These are phyloP conservation scores for Chaetomium sp. DNA, from an alignment of 2,329 filamentous ascomycete genomes.

Conservation along the genomic window DNA sequence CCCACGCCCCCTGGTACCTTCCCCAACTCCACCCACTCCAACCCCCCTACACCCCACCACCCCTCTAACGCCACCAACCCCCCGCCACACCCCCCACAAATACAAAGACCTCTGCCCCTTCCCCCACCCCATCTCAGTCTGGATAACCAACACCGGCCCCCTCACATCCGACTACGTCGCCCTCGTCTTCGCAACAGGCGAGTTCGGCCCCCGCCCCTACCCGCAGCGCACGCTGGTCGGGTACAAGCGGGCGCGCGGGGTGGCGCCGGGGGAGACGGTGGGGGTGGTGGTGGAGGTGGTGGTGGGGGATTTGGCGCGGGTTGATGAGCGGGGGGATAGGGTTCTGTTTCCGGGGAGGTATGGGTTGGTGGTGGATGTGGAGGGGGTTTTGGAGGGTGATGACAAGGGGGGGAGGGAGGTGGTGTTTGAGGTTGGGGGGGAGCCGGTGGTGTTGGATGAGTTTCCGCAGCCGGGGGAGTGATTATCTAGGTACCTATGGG, in stretches of 20 bases:
- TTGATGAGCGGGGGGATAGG: slow-evolving; percentile 52
- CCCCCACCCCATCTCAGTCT: slow-evolving; percentile 38
- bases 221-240: slow-evolving; percentile 56
- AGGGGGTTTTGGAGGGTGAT: slow-evolving; percentile 41
- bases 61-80: too few species aligned
- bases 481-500: neutral
- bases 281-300: slow-evolving; percentile 43
- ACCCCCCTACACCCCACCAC: neutral
- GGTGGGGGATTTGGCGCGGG: slow-evolving; percentile 52
- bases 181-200: slow-evolving; percentile 52
- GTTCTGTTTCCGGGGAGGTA: slow-evolving; percentile 60
- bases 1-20: too few species aligned
- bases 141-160: slow-evolving; percentile 52
- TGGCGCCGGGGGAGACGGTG: slow-evolving; percentile 41
- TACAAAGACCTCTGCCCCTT: slow-evolving; percentile 43
- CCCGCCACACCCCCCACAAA: neutral
- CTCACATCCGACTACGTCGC: slow-evolving; percentile 52
- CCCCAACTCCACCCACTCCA: neutral
- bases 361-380: slow-evolving; percentile 47
- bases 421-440: slow-evolving; percentile 51
- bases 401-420: slow-evolving; percentile 41
- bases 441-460: slow-evolving; percentile 45
- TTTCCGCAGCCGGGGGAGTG: slow-evolving; percentile 33
- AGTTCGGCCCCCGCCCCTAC: slow-evolving; percentile 51
- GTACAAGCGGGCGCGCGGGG: slow-evolving; percentile 49